phyloP scores from a whole-genome alignment of 129 eudicot genomes.

The Saussurea involucrata region DNA sequence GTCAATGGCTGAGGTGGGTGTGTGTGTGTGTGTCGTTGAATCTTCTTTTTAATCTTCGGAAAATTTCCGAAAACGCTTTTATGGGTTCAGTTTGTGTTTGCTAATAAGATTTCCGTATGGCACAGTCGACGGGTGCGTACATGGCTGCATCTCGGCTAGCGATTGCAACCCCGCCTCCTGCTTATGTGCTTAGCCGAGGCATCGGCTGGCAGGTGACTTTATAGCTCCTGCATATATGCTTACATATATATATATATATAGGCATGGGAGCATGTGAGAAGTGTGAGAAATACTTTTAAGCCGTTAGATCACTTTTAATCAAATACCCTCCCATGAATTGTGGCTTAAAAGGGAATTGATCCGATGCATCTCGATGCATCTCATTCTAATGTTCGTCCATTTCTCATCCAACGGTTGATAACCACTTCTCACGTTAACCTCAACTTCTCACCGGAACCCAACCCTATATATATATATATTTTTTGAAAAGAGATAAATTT shows the following conservation, averaged over 20 bases:
- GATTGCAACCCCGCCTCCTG: conserved; percentile 99
- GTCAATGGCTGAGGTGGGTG: conserved; percentile 90
- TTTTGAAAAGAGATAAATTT: neutral
- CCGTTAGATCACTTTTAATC: no score
- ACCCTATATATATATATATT: neutral
- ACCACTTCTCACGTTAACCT: no score
- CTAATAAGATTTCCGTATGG: conserved; percentile 12
- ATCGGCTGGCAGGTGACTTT: conserved; percentile 96
- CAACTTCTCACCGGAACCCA: no score
- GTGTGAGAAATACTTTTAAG: no score
- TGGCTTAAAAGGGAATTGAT: no score
- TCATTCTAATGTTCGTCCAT: no score
- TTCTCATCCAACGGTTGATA: no score
- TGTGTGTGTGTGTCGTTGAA: neutral
- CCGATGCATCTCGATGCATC: no score
- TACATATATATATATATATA: neutral
- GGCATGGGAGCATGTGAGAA: no score
- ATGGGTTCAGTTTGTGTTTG: neutral
- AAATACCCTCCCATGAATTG: no score
- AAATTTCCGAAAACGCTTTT: neutral
- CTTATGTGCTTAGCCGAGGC: conserved; percentile 96
- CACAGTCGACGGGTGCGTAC: conserved; percentile 96
- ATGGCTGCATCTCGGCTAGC: conserved; percentile 99
- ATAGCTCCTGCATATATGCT: neutral
- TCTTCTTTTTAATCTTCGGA: neutral